Conservation (phyloP, 257 asterid species). For the Schizonepeta tenuifolia region DNA sequence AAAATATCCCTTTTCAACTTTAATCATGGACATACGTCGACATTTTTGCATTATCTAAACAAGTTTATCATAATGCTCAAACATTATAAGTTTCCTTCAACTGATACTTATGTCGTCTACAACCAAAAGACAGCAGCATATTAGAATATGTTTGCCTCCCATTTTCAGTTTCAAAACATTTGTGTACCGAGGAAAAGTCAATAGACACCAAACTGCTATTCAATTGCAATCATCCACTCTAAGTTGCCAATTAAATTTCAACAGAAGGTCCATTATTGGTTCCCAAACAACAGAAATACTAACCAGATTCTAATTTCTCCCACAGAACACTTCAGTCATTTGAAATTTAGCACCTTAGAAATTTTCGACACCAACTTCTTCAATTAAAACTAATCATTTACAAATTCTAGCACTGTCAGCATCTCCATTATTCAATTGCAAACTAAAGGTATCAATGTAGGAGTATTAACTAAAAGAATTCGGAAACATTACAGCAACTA, state of each 20-base stretch:
- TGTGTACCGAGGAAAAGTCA: not conserved
- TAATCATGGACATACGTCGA: not conserved
- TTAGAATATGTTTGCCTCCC: not conserved
- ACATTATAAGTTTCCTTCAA: not conserved
- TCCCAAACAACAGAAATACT: not conserved
- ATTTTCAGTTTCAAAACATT: not conserved
- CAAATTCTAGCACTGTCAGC: not conserved
- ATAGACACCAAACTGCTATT: not conserved
- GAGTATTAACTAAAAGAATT: not conserved
- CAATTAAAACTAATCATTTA: slow-evolving; percentile 4
- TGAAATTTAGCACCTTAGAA: not conserved
- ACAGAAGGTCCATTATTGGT: not conserved
- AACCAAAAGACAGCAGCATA: not conserved
- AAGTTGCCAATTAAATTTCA: not conserved
- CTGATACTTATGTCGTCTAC: not conserved
- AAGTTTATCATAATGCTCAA: not conserved
- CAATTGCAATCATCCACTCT: not conserved
- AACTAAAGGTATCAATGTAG: slow-evolving; percentile 8
- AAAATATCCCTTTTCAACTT: not conserved
- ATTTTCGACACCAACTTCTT: not conserved
- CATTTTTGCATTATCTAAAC: not conserved
- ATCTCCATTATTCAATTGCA: slow-evolving; percentile 15
- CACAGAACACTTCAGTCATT: not conserved
- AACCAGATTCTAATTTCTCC: slow-evolving; percentile 7
- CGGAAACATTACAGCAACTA: not conserved